Base-by-base conservation (phyloP, 75 land plant species). In the Sequoia sempervirens region DNA sequence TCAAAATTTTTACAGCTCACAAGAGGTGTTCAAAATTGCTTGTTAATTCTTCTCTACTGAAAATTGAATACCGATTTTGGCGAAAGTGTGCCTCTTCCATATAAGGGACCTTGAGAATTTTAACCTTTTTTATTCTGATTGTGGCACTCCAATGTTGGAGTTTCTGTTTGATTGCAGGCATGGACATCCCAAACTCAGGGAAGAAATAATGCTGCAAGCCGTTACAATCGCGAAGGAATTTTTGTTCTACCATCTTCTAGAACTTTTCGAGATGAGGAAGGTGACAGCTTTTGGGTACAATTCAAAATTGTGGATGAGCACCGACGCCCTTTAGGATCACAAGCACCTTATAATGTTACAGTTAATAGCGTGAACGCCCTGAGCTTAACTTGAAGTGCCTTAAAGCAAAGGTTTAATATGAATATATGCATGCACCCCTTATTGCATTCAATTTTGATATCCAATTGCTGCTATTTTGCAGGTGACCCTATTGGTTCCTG, bases 311-410 rank as follows among this genome's bases (percentile, higher is more conserved):
- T 94, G 17, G 99, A 97, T 81, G 86, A 85, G 56, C 82, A 94
- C 68, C 87, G 94, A 50, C 79, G 82, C 23, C 90, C 93, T 53
- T 88, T 43, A 43, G 97, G 99, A 46, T 76, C 82, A 70, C 94
- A 96, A 68, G 98, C 89, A 11, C 98, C 96, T 83, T 97, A 97
- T 82, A 97, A 97, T 89, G 94, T 97, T 81, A 93, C 96, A 36
- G 99, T 91, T 88, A 88, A 90, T 45, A 53, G 17, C 43, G 66
- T 23, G 74, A 52, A 70, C 37, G 52, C 76, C 79, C 18, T 81
- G 10, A 40, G 5, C 47, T 84, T 32, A 15, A 80, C 18, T 43
- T 66, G 80, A 45, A 45, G 32, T 43, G 12, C 50, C 80, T 45
- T 54, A 73, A 52, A 18, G 40, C 5, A 38, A 81, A 68, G 12